These are phyloP conservation scores for Handroanthus guayacan DNA, from an alignment of 257 asterid genomes.

Conservation along the genomic window DNA sequence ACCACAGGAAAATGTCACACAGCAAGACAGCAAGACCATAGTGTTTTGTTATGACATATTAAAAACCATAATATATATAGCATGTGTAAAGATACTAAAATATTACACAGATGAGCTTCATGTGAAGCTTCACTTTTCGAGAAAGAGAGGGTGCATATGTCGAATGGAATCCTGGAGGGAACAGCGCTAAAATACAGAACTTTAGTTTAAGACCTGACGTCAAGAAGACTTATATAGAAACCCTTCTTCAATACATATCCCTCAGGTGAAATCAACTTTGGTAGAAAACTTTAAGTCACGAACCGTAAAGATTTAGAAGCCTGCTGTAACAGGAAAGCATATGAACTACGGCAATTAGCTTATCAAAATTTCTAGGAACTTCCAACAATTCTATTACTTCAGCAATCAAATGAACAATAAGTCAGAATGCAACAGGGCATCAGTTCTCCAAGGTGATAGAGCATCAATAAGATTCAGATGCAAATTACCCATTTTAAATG, in stretches of 20 bases:
- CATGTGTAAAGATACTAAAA: not conserved
- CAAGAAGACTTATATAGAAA: not conserved
- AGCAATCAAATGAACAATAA: not conserved
- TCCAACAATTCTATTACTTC: not conserved
- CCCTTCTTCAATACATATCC: not conserved
- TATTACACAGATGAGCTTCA: too few species aligned
- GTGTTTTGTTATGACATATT: too few species aligned
- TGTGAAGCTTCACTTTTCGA: too few species aligned
- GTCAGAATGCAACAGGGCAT: conserved; percentile 26
- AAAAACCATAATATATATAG: not conserved
- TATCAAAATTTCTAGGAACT: too few species aligned
- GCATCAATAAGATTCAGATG: conserved; percentile 36
- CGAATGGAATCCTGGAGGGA: not conserved
- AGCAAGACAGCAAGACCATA: too few species aligned
- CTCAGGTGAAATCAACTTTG: not conserved
- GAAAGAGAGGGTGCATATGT: too few species aligned
- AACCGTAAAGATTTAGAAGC: not conserved
- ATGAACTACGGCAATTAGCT: not conserved
- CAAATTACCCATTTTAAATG: conserved; percentile 37
- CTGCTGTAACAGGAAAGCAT: not conserved
- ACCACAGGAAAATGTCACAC: too few species aligned
- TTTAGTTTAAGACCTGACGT: too few species aligned
- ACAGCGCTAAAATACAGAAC: not conserved
- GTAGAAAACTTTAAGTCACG: not conserved
- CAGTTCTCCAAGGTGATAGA: conserved; percentile 41